Evolutionary conservation across 768 basidiomycete species (phyloP).

Genomic region (Psilocybe sp.): DNA sequence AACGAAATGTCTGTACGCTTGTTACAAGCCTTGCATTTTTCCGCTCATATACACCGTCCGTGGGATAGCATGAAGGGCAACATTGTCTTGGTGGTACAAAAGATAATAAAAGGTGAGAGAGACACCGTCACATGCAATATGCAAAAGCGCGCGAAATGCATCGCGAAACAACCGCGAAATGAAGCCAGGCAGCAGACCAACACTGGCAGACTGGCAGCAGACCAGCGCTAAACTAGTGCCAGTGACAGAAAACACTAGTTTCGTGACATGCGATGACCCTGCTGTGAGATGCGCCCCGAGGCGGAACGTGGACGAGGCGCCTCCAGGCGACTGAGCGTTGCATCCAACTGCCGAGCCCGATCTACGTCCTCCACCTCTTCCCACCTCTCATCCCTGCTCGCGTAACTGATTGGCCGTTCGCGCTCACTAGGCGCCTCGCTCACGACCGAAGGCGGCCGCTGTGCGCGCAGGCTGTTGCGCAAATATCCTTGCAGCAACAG

Average conservation of each 20-base stretch:
- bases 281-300: constrained; percentile 4
- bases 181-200: not conserved
- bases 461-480: constrained; percentile 43
- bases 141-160: not conserved
- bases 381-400: constrained; percentile 54
- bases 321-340: constrained; percentile 49
- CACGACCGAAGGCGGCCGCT: constrained; percentile 39
- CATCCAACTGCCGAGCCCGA: constrained; percentile 50
- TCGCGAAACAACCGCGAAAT: not conserved
- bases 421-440: constrained; percentile 23
- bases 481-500: constrained; percentile 56
- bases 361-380: constrained; percentile 53
- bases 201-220: not conserved
- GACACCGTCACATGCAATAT: constrained; percentile 1
- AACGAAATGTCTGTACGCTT: not conserved
- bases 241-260: not conserved
- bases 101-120: not conserved
- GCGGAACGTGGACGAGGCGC: constrained; percentile 17
- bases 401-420: constrained; percentile 53
- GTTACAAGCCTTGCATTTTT: not conserved
- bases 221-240: not conserved
- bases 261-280: not conserved
- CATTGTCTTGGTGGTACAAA: not conserved
- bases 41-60: not conserved
- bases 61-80: not conserved